phyloP scores from a whole-genome alignment of 768 basidiomycete genomes.

The Gelatoporia subvermispora region DNA sequence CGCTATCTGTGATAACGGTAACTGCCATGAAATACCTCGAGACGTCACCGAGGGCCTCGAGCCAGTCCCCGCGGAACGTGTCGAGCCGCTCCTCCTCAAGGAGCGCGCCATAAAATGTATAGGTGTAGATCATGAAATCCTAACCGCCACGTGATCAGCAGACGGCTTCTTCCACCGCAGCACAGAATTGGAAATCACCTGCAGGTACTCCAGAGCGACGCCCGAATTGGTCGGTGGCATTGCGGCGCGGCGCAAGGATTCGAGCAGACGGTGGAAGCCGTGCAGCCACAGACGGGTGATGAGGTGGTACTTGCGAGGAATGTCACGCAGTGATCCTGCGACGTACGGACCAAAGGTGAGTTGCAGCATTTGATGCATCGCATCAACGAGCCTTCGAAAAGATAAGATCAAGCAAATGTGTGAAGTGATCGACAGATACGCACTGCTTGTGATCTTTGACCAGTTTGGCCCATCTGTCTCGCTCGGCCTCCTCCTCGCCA shows the following conservation, averaged over 20 bases:
- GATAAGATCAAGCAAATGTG: background rate
- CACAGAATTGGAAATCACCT: slow-evolving; percentile 25
- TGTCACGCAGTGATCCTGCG: slow-evolving; percentile 82
- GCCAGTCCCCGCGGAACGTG: slow-evolving; percentile 78
- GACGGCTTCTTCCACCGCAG: background rate
- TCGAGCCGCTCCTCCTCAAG: slow-evolving; percentile 74
- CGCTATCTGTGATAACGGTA: slow-evolving; percentile 72
- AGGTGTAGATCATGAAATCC: slow-evolving; percentile 93
- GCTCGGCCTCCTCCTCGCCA: slow-evolving; percentile 63
- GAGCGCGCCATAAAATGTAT: slow-evolving; percentile 87
- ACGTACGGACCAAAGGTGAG: slow-evolving; percentile 83
- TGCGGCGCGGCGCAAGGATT: slow-evolving; percentile 75
- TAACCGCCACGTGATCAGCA: background rate
- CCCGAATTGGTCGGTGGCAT: slow-evolving; percentile 49
- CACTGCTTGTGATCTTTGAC: slow-evolving; percentile 82
- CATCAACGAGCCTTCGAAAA: slow-evolving; percentile 71
- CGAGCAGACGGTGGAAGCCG: slow-evolving; percentile 86
- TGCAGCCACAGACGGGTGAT: slow-evolving; percentile 90
- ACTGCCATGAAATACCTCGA: slow-evolving; percentile 94
- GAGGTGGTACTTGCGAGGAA: slow-evolving; percentile 94
- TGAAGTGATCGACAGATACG: slow-evolving; percentile 25
- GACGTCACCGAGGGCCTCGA: slow-evolving; percentile 95
- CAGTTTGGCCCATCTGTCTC: slow-evolving; percentile 58
- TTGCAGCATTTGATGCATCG: slow-evolving; percentile 82
- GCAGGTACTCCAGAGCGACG: slow-evolving; percentile 86